Evolutionary conservation across 495 filamentous ascomycete species (phyloP), one percentile per base, ranked within the genome.

Genomic region (Penicillium steckii): DNA sequence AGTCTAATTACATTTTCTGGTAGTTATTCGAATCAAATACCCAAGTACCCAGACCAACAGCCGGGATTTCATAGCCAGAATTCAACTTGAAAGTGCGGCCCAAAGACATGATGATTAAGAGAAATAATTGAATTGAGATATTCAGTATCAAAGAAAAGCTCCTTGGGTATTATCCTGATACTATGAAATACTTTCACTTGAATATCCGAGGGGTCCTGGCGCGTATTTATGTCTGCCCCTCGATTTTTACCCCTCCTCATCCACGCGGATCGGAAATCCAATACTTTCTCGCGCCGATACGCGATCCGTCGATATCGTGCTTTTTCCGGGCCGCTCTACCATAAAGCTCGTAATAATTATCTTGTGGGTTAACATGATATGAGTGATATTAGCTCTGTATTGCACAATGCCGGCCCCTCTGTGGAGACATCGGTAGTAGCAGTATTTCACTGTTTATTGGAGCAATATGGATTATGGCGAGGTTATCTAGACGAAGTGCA

Each of bases 21-120:
- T n/a, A 3, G 13, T 19, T 37, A 37, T 5, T 35, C 1, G 1
- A 35, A 13, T 37, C n/a, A 52, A 57, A 10, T 54, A 68, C 60
- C 65, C 64, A 71, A 46, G 66, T 69, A 0, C 64, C 66, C 27
- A 68, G 61, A 45, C 66, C 65, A 37, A 70, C 57, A 12, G 65
- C 68, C 23, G 71, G 71, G 45, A 74, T 74, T 17, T 66, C 55
- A 44, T 71, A 66, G 48, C 68, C 71, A 32, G 71, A 71, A 58
- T 69, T 71, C 44, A 74, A 60, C 48, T 69, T 74, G 52, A 67
- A 72, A 33, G 64, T 63, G 26, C 66, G 66, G 48, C 71, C 67
- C 12, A 67, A 53, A 65, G 71, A 64, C 71, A 74, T 74, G 8
- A 13, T 66, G 21, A 25, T 32, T 37, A 18, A 19, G 5, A 37